Base-by-base conservation (phyloP, 1,284 basidiomycete species). In the Malassezia pachydermatis region DNA sequence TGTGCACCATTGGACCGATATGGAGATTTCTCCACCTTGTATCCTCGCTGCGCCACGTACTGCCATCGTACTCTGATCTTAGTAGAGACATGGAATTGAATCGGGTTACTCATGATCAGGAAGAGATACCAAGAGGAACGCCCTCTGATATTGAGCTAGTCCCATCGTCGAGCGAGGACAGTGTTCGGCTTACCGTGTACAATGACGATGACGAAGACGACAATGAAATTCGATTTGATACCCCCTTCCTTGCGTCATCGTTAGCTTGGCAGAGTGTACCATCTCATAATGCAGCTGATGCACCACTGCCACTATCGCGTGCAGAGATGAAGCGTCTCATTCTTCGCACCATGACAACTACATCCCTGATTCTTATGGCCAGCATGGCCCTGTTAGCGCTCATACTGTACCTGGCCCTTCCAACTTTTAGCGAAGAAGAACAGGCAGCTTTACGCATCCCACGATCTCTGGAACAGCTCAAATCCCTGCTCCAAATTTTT, bases 391-490 rank as follows among this genome's bases (percentile, higher is more conserved):
- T 55, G 2, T 35, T 68, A 1, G 54, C 54, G 1, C 54, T 57
- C 0, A 65, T 59, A 1, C 47, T 70, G 0, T 68, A 51, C 41
- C 33, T 65, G 2, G 59, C 57, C 0, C 42, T 70, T 7, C 68
- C 68, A 0, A 53, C 60, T 1, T 60, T 71, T 20, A 51, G 51
- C 19, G 45, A 51, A n/a, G 45, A 50, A 16, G 67, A 71, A 48
- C 57, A 57, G 23, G 29, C 47, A 1, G 30, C 41, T 8, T 34
- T 75, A 43, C 71, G 70, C 28, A 52, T 75, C 1, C 74, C 74
- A 0, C 67, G 67, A 20, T 62, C 48, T 17, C 72, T 75, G 43
- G 72, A 74, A 19, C 72, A 74, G 14, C 59, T 75, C 7, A 66
- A 75, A 32, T 44, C 49, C 14, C 51, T 73, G 6, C 72, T 73